Base-by-base conservation (phyloP, 371 early-diverging fungal species). In the Mortierella sp. region DNA sequence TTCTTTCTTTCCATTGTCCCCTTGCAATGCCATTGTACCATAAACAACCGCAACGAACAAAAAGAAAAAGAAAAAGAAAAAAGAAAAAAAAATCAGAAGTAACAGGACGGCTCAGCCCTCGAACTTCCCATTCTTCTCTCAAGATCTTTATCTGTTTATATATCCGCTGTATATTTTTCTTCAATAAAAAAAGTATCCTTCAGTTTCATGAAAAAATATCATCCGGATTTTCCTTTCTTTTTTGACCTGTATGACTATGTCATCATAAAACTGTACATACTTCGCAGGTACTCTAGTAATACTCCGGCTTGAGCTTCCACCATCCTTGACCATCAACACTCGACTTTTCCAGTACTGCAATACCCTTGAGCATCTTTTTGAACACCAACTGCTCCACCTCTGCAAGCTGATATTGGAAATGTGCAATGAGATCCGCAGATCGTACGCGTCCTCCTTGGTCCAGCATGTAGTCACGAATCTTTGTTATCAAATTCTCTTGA, bases 361-460 rank as follows among this genome's bases (percentile, higher is more conserved):
- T 87, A 3, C 83, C 88, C 60, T 84, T 87, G 12, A 92, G 71
- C 89, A 92, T 84, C 65, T 89, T 88, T 26, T 86, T 80, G 59
- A 92, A 92, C 4, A 88, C 71, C 0, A 83, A 52, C 8, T 85
- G 81, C 31, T 89, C 83, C 5, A 86, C 84, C 37, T 80, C 72
- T 12, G 65, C 72, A 3, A 90, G 67, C 37, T 82, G 68, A 14
- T 81, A 37, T n/a, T 80, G 57, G 32, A 90, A 81, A 27, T 78
- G 70, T 12, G 60, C 66, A 41, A 91, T 81, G n/a, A 91, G 81
- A 37, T 86, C 83, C 4, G 69, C 48, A 6, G 83, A 83, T 14
- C 79, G 61, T 2, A 84, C 89, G 2, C 81, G 76, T 6, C 88
- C 89, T 14, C 80, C 69, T n/a, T 80, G 69, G 11, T 63, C 55